These are phyloP conservation scores for Botrytis elliptica DNA, from an alignment of 2,329 filamentous ascomycete species.

Conservation along the genomic window DNA sequence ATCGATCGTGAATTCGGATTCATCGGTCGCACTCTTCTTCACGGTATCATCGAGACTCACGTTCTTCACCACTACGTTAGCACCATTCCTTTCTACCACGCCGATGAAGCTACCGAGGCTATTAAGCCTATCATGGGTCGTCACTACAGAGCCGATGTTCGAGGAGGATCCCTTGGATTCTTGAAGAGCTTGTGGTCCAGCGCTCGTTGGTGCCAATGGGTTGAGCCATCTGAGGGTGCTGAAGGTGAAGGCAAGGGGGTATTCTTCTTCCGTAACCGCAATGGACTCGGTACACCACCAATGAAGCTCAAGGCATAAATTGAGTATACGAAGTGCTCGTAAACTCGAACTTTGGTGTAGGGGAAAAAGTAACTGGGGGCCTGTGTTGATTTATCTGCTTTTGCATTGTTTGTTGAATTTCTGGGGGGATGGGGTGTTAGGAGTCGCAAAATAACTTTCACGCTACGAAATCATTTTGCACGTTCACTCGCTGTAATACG, in stretches of 20 bases:
- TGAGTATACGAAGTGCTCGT: constrained; percentile 14
- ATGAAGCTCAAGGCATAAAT: constrained; percentile 30
- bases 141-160: constrained; percentile 85
- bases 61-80: constrained; percentile 97
- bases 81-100: constrained; percentile 94
- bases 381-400: constrained; percentile 1
- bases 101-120: constrained; percentile 89
- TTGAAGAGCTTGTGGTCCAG: constrained; percentile 77
- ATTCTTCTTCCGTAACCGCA: constrained; percentile 96
- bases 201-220: constrained; percentile 91
- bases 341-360: neutral
- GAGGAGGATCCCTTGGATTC: constrained; percentile 79
- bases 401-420: neutral
- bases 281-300: constrained; percentile 65
- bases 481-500: neutral
- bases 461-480: constrained; percentile 1
- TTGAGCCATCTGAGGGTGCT: constrained; percentile 84
- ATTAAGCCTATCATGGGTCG: constrained; percentile 93
- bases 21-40: constrained; percentile 59
- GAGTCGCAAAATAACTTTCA: neutral
- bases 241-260: constrained; percentile 79
- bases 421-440: neutral
- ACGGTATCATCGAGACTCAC: constrained; percentile 48
- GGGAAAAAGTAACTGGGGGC: constrained; percentile 3
- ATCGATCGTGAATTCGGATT: constrained; percentile 98